Conservation (phyloP, 371 early-diverging fungal genomes). For the Thermomucor indicae-seudaticae region DNA sequence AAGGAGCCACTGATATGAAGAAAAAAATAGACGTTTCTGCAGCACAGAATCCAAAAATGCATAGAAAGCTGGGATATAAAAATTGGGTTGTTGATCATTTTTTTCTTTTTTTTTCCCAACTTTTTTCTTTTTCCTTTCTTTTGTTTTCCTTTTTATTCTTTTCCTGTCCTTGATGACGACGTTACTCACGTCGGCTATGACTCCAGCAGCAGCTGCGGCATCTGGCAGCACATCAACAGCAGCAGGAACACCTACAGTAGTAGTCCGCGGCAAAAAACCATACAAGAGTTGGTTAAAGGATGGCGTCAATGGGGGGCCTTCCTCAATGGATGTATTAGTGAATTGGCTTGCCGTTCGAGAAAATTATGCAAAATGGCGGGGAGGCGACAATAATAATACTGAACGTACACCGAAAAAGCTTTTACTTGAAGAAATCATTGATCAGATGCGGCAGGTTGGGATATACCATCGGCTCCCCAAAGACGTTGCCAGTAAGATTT, state of each 20-base stretch:
- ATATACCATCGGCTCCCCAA: slow-evolving; percentile 47
- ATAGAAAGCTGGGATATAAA: no score
- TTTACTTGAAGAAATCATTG: slow-evolving; percentile 39
- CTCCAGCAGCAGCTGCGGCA: neutral
- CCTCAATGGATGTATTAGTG: slow-evolving; percentile 41
- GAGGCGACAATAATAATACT: slow-evolving; percentile 14
- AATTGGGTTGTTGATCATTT: no score
- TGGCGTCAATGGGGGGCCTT: slow-evolving; percentile 44
- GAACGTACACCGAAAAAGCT: slow-evolving; percentile 46
- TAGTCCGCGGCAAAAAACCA: slow-evolving; percentile 24
- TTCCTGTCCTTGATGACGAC: no score
- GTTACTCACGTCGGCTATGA: neutral
- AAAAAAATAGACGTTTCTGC: no score
- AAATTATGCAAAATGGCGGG: slow-evolving; percentile 44
- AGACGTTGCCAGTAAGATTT: slow-evolving; percentile 44
- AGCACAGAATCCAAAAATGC: no score
- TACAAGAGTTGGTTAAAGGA: slow-evolving; percentile 49
- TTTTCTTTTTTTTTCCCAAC: slow-evolving; percentile 1
- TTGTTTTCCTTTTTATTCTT: neutral
- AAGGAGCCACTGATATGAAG: no score
- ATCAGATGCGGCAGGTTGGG: slow-evolving; percentile 38
- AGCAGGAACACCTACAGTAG: neutral
- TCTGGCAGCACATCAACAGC: neutral
- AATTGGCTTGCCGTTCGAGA: slow-evolving; percentile 33
- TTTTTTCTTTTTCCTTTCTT: neutral